Conservation (phyloP, 2,329 filamentous ascomycete species). For the Pseudovirgaria hyperparasitica region DNA sequence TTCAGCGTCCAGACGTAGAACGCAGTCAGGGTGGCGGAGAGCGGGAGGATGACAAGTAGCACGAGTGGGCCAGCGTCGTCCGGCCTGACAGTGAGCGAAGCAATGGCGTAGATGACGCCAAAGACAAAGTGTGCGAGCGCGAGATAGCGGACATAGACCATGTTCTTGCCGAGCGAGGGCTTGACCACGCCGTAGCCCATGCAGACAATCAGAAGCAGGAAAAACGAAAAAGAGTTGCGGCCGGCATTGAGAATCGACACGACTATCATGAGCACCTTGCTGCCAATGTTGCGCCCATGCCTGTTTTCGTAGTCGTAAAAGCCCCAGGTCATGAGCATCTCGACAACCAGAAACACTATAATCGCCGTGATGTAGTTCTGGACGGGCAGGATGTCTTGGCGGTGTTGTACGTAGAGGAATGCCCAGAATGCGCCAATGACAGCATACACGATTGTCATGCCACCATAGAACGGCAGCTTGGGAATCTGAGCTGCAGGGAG, state of each 20-base stretch:
- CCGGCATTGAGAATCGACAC: slow-evolving; percentile 90
- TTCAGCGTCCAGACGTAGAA: slow-evolving; percentile 99
- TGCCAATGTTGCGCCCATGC: slow-evolving; percentile 68
- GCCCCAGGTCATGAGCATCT: slow-evolving; percentile 98
- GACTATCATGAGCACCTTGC: slow-evolving; percentile 76
- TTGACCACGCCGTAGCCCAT: slow-evolving; percentile 99
- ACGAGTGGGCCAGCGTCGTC: slow-evolving; percentile 84
- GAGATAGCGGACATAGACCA: slow-evolving; percentile 85
- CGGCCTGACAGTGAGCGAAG: slow-evolving; percentile 76
- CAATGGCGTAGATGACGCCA: slow-evolving; percentile 83
- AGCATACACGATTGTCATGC: slow-evolving; percentile 85
- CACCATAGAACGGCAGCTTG: slow-evolving; percentile 94
- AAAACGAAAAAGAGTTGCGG: slow-evolving; percentile 96
- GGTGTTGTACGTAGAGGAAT: slow-evolving; percentile 89
- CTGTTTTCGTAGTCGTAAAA: slow-evolving; percentile 96
- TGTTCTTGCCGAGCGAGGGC: slow-evolving; percentile 76
- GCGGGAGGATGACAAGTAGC: slow-evolving; percentile 80
- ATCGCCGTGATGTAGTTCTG: slow-evolving; percentile 99
- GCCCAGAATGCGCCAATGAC: slow-evolving; percentile 81
- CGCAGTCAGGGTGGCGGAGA: slow-evolving; percentile 82
- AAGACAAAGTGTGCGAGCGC: slow-evolving; percentile 91
- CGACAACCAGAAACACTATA: slow-evolving; percentile 80
- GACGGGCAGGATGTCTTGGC: slow-evolving; percentile 85
- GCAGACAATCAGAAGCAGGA: slow-evolving; percentile 91
- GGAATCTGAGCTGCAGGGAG: slow-evolving; percentile 90